Evolutionary conservation across 129 eudicot species (phyloP), one percentile per base, ranked within the genome.

Genomic region (Silybum marianum): DNA sequence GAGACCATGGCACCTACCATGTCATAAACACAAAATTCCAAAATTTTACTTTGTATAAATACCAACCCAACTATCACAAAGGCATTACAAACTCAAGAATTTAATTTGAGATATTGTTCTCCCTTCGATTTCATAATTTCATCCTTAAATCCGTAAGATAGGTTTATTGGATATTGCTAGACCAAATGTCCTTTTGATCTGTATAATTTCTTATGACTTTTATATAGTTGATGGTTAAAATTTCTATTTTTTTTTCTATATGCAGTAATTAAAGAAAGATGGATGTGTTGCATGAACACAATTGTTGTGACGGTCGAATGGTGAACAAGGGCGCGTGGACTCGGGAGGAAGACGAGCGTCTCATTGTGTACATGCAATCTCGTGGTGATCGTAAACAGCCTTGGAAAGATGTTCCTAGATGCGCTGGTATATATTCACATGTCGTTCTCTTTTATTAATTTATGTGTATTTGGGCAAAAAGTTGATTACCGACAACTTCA

Each of bases 281-380:
- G 76, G 32, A 40, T 54, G 65, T 54, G 76, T 72, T 72, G 28
- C 34, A 72, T 72, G 76, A 72, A 13, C 76, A 72, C 76, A 5
- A 23, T 3, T 72, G 76, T 72, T 72, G 76, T 40, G 76, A 72
- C 58, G 16, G 51, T 11, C 76, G 6, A 44, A 40, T 18, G 22
- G 76, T 72, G 54, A 22, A 19, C 54, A 72, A 72, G 76, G 76
- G 76, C 10, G n/a, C 62, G 16, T 72, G 76, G 76, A 40, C 76
- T 21, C 36, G 19, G 10, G 60, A 72, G 13, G 76, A 72, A 72
- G 76, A 72, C 26, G 62, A 44, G n/a, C 51, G 44, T 23, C 76
- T 72, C 60, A 40, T 24, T 12, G 9, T 24, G 16, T 72, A 72
- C 34, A 19, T 72, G 60, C 30, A 72, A 72, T 18, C 63, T n/a